These are phyloP conservation scores for thale cress (Arabidopsis thaliana) DNA, from an alignment of 345 rosid species.

Conservation along the genomic window DNA sequence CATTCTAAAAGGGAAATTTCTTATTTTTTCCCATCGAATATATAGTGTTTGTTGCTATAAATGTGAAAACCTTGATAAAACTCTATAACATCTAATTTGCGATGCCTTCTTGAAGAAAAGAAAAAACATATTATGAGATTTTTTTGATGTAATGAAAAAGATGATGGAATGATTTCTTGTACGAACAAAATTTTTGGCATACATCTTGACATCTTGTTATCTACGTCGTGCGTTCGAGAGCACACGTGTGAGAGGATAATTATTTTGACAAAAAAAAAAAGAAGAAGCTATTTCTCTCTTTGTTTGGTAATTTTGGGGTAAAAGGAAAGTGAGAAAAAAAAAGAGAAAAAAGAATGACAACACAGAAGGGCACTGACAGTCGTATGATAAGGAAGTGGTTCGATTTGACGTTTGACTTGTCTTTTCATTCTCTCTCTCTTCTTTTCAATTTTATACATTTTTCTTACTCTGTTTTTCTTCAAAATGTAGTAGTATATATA, in stretches of 20 bases:
- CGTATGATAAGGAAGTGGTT: conserved; percentile 89
- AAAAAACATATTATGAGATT: not conserved
- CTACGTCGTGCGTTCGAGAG: conserved; percentile 35
- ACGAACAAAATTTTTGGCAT: conserved; percentile 32
- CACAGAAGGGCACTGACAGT: conserved; percentile 86
- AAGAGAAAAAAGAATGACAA: conserved; percentile 68
- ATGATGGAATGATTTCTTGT: conserved; percentile 27
- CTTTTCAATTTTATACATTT: conserved; percentile 20
- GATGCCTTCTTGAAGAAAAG: not conserved
- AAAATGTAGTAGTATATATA: not conserved
- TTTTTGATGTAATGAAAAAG: not conserved
- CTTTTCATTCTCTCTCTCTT: conserved; percentile 61
- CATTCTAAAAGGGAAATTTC: not conserved
- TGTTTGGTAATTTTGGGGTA: conserved; percentile 32
- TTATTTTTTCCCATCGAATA: not conserved
- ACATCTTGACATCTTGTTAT: not conserved
- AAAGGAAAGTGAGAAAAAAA: conserved; percentile 18
- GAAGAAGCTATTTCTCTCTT: not conserved
- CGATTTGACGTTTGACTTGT: conserved; percentile 99
- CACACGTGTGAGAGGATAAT: conserved; percentile 38
- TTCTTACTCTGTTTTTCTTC: not conserved
- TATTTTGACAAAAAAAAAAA: not conserved
- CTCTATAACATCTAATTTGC: not conserved
- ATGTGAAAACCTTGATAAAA: not conserved
- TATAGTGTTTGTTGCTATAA: not conserved